These are phyloP conservation scores for Sisymbrium irio DNA, from an alignment of 345 rosid species.

Conservation along the genomic window DNA sequence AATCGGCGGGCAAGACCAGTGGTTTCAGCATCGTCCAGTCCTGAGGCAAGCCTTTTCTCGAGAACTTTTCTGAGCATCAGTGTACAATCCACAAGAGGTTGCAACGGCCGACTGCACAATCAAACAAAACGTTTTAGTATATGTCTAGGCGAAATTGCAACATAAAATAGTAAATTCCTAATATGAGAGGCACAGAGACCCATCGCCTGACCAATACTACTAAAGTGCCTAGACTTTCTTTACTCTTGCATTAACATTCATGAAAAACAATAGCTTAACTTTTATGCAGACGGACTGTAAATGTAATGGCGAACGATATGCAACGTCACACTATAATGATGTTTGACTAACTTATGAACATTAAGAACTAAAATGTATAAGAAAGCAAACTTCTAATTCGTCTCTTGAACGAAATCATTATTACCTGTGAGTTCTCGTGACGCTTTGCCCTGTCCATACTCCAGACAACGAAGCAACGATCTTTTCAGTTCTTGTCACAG, in stretches of 20 bases:
- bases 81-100: conserved; percentile 74
- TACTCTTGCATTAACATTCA: neutral
- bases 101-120: conserved; percentile 65
- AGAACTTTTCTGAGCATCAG: conserved; percentile 49
- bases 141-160: neutral
- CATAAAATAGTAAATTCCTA: neutral
- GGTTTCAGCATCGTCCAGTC: conserved; percentile 51
- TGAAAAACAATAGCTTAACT: neutral
- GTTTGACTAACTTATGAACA: neutral
- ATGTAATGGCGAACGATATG: neutral
- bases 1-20: conserved; percentile 76
- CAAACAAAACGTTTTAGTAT: neutral
- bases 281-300: conserved; percentile 7
- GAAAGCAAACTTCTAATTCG: conserved; percentile 4
- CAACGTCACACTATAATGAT: neutral
- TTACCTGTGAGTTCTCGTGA: conserved; percentile 59
- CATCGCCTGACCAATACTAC: conserved; percentile 5
- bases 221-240: neutral
- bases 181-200: neutral
- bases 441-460: conserved; percentile 73
- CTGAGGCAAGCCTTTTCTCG: conserved; percentile 56
- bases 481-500: conserved; percentile 78
- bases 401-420: neutral
- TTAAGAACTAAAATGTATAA: neutral
- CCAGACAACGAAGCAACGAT: conserved; percentile 72